Base-by-base conservation (phyloP, 2,329 filamentous ascomycete species). In the Gyromitra esculenta region DNA sequence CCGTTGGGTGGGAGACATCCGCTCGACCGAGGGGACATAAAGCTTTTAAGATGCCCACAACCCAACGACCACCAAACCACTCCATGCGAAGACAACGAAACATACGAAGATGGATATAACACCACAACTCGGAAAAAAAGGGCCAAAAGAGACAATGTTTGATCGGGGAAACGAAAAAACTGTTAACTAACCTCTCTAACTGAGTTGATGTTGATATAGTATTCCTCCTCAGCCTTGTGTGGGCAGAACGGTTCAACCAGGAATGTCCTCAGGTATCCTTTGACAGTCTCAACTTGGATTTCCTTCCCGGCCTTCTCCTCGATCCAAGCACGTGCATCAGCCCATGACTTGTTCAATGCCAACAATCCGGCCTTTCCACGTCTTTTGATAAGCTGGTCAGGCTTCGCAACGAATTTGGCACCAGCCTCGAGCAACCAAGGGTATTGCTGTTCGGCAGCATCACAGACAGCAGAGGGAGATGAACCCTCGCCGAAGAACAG, bases 131-230 rank as follows among this genome's bases (percentile, higher is more conserved):
- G 37, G 25, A 8, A 18, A 59, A 59, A 70, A 60, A 25, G 57
- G 18, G 18, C 15, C 9, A 18, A 18, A 15, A 64, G 56, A 41
- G 35, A 57, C 41, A 57, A 62, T 18, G n/a, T 2, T 63, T 50
- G 15, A 35, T 59, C 13, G 21, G 9, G 13, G 43, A 31, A 37
- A 70, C 70, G 78, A 80, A 81, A 80, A 78, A 81, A 72, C 59
- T 52, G 73, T 67, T 77, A 78, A 90, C 94, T 90, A 91, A 98
- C 96, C 91, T 98, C 96, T 88, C 96, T 92, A 83, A 97, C 94
- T 79, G 96, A 98, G 90, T 97, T 96, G 88, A 99, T 99, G 91
- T 97, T 97, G 88, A 99, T 97, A 87, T 99, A 99, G 88, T 98
- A 98, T 87, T 99, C 96, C 80, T 95, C 97, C 85, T 94, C 91